These are phyloP conservation scores for Tilletia walkeri DNA, from an alignment of 1,284 basidiomycete species.

Conservation along the genomic window DNA sequence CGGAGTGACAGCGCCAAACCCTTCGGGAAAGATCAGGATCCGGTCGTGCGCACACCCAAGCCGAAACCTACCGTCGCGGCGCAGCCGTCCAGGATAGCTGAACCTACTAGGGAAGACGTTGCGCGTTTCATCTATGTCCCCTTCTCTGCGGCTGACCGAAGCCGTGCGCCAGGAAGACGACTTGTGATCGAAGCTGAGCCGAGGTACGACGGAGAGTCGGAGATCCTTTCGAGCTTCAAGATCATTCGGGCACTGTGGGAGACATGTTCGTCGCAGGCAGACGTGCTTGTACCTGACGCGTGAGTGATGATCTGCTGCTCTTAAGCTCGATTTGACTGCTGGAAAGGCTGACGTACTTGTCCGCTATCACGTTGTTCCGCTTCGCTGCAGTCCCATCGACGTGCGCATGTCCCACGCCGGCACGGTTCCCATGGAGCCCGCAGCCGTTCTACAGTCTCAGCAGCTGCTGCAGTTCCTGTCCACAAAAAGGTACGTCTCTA, in stretches of 20 bases:
- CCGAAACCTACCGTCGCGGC: neutral
- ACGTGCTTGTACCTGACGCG: neutral
- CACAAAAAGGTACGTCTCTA: neutral
- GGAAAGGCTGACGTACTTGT: no score
- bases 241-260: neutral
- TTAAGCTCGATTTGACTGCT: no score
- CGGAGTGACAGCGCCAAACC: neutral
- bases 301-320: neutral
- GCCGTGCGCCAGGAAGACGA: neutral
- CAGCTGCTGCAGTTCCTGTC: neutral
- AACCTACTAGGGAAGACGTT: neutral
- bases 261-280: neutral
- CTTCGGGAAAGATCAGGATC: neutral
- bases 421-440: neutral
- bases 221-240: neutral
- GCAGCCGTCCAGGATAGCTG: no score
- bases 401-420: neutral
- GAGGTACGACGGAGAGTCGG: neutral
- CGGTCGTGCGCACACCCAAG: neutral
- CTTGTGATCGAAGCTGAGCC: slow-evolving; percentile 1
- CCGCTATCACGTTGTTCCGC: no score
- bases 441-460: neutral
- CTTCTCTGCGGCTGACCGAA: neutral
- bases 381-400: neutral
- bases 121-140: slow-evolving; percentile 13